phyloP scores from a whole-genome alignment of 345 rosid genomes.

The Salix koriyanagi region DNA sequence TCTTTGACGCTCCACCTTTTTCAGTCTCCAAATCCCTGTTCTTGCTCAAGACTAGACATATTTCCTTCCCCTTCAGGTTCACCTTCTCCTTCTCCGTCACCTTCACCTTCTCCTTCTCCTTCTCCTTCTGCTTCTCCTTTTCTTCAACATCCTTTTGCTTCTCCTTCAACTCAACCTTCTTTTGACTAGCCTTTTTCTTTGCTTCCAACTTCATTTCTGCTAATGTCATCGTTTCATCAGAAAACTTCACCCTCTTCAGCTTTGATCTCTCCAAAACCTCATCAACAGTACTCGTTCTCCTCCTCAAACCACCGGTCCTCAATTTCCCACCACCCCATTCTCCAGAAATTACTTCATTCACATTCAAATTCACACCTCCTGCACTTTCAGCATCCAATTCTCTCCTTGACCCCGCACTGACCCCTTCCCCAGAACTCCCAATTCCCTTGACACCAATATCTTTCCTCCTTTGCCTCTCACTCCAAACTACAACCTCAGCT shows the following conservation, averaged over 20 bases:
- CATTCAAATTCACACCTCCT: background rate
- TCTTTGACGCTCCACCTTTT: conserved; percentile 20
- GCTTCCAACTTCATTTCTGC: conserved; percentile 62
- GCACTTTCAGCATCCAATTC: conserved; percentile 20
- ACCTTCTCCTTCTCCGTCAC: conserved; percentile 18
- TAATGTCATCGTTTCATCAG: conserved; percentile 67
- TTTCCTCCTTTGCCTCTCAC: conserved; percentile 27
- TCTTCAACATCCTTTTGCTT: conserved; percentile 1
- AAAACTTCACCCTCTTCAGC: conserved; percentile 21
- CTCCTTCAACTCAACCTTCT: conserved; percentile 30
- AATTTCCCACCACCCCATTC: conserved; percentile 40
- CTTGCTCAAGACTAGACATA: conserved; percentile 7
- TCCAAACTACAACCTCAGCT: conserved; percentile 24
- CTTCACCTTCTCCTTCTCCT: conserved; percentile 5
- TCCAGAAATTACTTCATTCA: conserved; percentile 4
- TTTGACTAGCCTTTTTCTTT: conserved; percentile 33
- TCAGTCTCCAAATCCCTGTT: conserved; percentile 19
- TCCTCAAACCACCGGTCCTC: conserved; percentile 29
- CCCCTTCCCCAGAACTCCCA: background rate
- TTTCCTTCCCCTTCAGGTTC: conserved; percentile 10
- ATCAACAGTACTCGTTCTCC: conserved; percentile 32
- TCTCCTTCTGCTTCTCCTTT: conserved; percentile 16
- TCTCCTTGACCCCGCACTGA: conserved; percentile 22
- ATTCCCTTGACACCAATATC: conserved; percentile 8
- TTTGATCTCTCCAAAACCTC: conserved; percentile 35